Evolutionary conservation across 192 early-diverging fungal species (phyloP), one percentile per base, ranked within the genome.

Genomic region (Backusella sp.): DNA sequence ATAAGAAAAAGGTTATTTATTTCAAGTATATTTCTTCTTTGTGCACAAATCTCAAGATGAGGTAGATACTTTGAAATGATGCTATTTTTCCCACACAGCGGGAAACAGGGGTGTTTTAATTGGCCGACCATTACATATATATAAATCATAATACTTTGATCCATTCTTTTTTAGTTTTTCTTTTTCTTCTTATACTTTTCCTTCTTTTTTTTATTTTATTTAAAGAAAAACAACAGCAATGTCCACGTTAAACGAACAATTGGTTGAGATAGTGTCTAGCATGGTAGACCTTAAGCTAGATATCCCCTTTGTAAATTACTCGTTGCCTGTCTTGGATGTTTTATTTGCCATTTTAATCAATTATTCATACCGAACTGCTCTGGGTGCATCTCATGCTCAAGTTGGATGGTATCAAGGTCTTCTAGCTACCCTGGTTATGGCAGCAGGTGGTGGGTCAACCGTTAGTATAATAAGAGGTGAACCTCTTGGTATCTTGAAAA

Each of bases 391-490:
- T 23, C 80, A 82, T 70, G 67, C 44, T n/a, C 76, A 70, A 56
- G 72, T 82, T 70, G 80, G 76, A 11, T 82, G 80, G 80, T 62
- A 71, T 8, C 80, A 82, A 44, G 80, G 80, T 67, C 46, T 78
- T n/a, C 26, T 82, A 30, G 80, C 80, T 28, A 77, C 76, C 7
- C 19, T 75, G 17, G 73, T 82, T 14, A 82, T 82, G 76, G 56
- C 73, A 34, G 76, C 76, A 30, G 80, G 80, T 28, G 80, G 80
- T 44, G 76, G 76, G 9, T 82, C 52, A 41, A 77, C 80, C 3
- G 76, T 78, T 11, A 69, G 68, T 41, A 37, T 82, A 4, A 62
- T 82, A 62, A 46, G 76, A 59, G 80, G 80, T 2, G 80, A 82
- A 66, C 76, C 76, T 8, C 19, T 77, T 44, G 73, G 73, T 34